phyloP scores from a whole-genome alignment of 2,329 filamentous ascomycete genomes.

The Nemania diffusa region DNA sequence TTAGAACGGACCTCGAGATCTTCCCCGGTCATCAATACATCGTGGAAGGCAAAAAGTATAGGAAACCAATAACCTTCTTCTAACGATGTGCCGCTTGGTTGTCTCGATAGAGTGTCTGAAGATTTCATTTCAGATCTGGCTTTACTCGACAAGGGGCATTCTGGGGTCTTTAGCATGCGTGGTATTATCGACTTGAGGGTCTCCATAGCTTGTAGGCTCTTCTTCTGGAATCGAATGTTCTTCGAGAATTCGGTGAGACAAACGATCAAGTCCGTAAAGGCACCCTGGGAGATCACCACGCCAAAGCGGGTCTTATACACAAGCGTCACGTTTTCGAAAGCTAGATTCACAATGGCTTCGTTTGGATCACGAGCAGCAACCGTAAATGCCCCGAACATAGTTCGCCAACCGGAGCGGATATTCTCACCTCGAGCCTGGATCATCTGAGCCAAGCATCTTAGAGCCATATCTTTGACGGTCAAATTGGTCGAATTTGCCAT shows the following conservation, averaged over 20 bases:
- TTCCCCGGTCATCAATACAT: constrained; percentile 98
- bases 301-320: constrained; percentile 97
- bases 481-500: constrained; percentile 92
- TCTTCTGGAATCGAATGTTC: constrained; percentile 98
- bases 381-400: constrained; percentile 99
- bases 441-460: constrained; percentile 98
- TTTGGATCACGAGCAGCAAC: constrained; percentile 93
- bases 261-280: constrained; percentile 95
- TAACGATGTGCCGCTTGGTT: constrained; percentile 82
- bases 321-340: constrained; percentile 95
- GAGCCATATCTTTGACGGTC: constrained; percentile 95
- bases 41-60: constrained; percentile 96
- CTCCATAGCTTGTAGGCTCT: constrained; percentile 95
- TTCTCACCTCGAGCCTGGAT: constrained; percentile 97
- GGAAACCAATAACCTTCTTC: constrained; percentile 99
- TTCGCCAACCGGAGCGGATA: constrained; percentile 97
- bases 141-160: constrained; percentile 81
- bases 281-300: constrained; percentile 94
- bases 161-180: constrained; percentile 93
- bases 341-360: constrained; percentile 94
- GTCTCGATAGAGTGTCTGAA: constrained; percentile 59
- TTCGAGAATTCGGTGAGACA: constrained; percentile 99
- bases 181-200: constrained; percentile 92
- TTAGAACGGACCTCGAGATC: constrained; percentile 93
- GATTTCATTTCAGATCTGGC: constrained; percentile 53